Evolutionary conservation across 768 basidiomycete genomes (phyloP).

Genomic region (Pisolithus marmoratus): DNA sequence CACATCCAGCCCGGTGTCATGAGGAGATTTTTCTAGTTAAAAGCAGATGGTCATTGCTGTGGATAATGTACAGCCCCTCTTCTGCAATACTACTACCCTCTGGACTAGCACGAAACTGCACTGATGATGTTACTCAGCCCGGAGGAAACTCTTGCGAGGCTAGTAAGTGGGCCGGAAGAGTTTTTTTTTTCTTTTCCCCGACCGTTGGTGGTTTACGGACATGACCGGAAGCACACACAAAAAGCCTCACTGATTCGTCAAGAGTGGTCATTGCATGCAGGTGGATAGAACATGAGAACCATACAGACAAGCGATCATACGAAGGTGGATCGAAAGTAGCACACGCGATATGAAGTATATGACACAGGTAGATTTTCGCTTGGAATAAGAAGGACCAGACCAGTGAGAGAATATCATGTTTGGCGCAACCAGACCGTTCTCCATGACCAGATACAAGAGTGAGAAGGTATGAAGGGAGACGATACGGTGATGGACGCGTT

Average conservation of each 20-base stretch:
- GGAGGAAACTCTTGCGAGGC: constrained; percentile 26
- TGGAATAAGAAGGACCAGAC: not conserved
- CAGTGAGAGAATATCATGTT: constrained; percentile 1
- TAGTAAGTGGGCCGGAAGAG: constrained; percentile 15
- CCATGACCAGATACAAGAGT: not conserved
- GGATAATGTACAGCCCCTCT: too few species aligned
- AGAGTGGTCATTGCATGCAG: not conserved
- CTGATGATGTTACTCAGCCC: constrained; percentile 14
- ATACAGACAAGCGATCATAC: not conserved
- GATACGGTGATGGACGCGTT: constrained; percentile 4
- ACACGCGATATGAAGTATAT: not conserved
- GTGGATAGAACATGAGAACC: not conserved
- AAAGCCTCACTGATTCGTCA: not conserved
- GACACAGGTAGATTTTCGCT: not conserved
- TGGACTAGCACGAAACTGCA: not conserved
- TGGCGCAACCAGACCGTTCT: constrained; percentile 1
- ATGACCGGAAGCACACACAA: not conserved
- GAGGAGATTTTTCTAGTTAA: not conserved
- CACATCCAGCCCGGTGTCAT: constrained; percentile 38
- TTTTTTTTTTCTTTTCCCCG: too few species aligned
- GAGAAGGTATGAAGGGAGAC: not conserved
- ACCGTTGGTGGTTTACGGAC: too few species aligned
- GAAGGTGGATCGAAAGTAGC: not conserved
- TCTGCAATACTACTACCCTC: not conserved
- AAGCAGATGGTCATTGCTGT: too few species aligned